Conservation (phyloP, 495 filamentous ascomycete genomes). For the Darksidea phi region DNA sequence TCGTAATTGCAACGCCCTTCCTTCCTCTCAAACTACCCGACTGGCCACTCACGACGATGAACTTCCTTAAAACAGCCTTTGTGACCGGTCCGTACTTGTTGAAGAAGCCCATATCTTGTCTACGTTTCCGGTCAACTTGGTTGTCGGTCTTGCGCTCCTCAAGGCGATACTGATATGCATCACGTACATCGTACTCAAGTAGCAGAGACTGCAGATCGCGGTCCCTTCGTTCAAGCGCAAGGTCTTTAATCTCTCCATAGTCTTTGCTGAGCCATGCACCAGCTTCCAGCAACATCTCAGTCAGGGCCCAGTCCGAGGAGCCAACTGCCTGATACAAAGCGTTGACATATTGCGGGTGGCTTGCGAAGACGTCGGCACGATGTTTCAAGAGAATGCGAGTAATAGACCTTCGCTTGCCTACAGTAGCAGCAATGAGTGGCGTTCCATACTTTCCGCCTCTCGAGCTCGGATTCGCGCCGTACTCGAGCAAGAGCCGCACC, state of each 20-base stretch:
- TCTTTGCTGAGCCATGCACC: slow-evolving; percentile 25
- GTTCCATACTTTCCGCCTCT: slow-evolving; percentile 6
- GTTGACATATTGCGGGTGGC: slow-evolving; percentile 7
- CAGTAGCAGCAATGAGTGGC: slow-evolving; percentile 7
- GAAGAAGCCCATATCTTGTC: neutral
- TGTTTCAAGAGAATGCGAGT: slow-evolving; percentile 1
- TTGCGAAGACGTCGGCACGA: slow-evolving; percentile 9
- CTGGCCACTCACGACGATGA: neutral
- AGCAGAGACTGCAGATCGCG: slow-evolving; percentile 7
- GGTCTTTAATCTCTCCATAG: slow-evolving; percentile 14
- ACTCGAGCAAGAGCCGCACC: neutral
- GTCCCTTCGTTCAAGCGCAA: slow-evolving; percentile 9
- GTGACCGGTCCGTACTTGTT: neutral
- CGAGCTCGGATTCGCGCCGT: slow-evolving; percentile 12
- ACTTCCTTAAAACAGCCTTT: slow-evolving; percentile 1
- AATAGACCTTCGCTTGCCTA: neutral
- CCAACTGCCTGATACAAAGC: slow-evolving; percentile 20
- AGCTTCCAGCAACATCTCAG: slow-evolving; percentile 14
- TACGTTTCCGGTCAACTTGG: neutral
- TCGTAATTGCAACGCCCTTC: slow-evolving; percentile 6
- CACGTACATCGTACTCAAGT: slow-evolving; percentile 9
- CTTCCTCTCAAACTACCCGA: slow-evolving; percentile 2
- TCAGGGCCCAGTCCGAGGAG: neutral
- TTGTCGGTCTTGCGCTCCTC: neutral
- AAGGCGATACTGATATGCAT: neutral